Percentiles rank a stretch among this genome's conserved stretches.
These are phyloP conservation scores for Hyaloscypha variabilis DNA, from an alignment of 495 filamentous ascomycete species.

Conservation along the genomic window DNA sequence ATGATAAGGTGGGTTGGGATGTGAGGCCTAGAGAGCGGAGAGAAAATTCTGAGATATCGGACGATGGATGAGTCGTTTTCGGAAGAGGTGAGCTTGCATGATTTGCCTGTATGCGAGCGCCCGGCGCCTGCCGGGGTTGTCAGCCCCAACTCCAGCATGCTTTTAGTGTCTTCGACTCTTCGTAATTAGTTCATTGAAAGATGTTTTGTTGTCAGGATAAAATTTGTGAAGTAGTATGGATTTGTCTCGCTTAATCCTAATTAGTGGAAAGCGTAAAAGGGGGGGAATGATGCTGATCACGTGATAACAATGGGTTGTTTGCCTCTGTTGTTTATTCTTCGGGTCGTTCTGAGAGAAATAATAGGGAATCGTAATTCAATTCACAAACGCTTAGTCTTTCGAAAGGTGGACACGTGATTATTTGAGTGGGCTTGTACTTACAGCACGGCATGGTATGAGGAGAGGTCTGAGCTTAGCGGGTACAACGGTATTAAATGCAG, in stretches of 20 bases:
- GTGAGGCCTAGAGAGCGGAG: not conserved
- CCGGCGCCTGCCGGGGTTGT: not conserved
- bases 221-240: not conserved
- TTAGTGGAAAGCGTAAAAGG: not conserved
- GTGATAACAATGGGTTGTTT: not conserved
- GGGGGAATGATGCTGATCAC: not conserved
- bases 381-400: too few relatives aligned
- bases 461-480: too few relatives aligned
- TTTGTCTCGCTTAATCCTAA: not conserved
- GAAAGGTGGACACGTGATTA: too few relatives aligned
- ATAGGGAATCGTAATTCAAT: too few relatives aligned
- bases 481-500: too few relatives aligned
- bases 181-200: not conserved
- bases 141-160: not conserved
- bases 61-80: not conserved
- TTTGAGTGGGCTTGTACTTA: too few relatives aligned
- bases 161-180: not conserved
- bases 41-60: not conserved
- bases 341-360: too few relatives aligned
- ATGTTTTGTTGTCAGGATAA: not conserved
- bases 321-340: too few relatives aligned
- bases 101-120: not conserved
- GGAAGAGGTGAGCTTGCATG: not conserved
- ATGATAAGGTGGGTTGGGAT: not conserved
- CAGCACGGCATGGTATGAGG: too few relatives aligned